Base-by-base conservation (phyloP, 2,329 filamentous ascomycete species). In the Elsinoe necatrix region DNA sequence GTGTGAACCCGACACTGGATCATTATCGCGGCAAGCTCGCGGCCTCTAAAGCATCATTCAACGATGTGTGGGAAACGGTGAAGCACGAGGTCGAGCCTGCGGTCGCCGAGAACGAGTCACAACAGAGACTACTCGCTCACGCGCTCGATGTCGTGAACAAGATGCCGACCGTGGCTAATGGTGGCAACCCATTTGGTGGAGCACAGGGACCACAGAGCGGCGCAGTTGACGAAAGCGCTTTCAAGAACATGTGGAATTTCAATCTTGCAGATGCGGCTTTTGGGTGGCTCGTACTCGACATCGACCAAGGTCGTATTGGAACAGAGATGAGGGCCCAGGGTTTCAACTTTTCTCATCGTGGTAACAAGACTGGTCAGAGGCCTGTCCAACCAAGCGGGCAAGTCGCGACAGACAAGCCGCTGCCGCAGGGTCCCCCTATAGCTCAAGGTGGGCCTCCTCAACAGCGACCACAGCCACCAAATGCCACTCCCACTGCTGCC, bases 221-320 rank as follows among this genome's bases (percentile, higher is more conserved):
- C 29, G 88, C 95, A 67, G 90, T 98, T 16, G 93, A 98, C 61
- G 93, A 98, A 77, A 96, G 91, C 66, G 93, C 93, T 1, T 98
- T 98, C 81, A 98, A 98, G 78, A 98, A 98, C 71, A 97, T 97
- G 93, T 98, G 93, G 93, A 98, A 98, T 73, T 98, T 98, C 75
- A 97, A 97, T 72, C 74, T 98, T 63, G 93, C 93, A 27, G 93
- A 98, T 75, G 93, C 93, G 56, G 92, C 93, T 18, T 98, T 97
- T 70, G 93, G 93, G 60, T 98, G 90, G 79, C 79, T 98, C 54
- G 90, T 97, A 14, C 75, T 98, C 58, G 93, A 98, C 70, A 86
- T 98, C 59, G 93, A 98, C 68, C 88, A 90, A 67, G 93, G 93
- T 54, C 85, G 93, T 42, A 97, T 98, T 64, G 93, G 91, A 47